phyloP scores from a whole-genome alignment of 108 stramenopile genomes.

The Fragilariopsis cylindrus region DNA sequence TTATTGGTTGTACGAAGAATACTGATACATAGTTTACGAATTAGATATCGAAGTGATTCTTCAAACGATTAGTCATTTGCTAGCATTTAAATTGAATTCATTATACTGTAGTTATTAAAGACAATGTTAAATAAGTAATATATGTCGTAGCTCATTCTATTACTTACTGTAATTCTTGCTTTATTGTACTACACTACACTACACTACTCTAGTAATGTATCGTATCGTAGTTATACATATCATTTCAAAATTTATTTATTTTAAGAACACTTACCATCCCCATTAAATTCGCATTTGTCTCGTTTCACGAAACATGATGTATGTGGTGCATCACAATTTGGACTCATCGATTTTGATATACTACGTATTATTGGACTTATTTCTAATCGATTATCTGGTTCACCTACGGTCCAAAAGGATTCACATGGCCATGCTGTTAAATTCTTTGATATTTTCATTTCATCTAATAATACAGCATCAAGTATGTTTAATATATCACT shows the following conservation, averaged over 20 bases:
- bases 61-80: too few relatives aligned
- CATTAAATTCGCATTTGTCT: constrained; percentile 72
- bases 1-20: constrained; percentile 17
- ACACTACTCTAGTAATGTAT: too few relatives aligned
- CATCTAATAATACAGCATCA: constrained; percentile 52
- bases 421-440: constrained; percentile 76
- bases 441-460: constrained; percentile 57
- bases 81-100: too few relatives aligned
- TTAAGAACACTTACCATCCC: constrained; percentile 51
- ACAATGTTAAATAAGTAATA: too few relatives aligned
- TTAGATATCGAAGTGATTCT: constrained; percentile 3
- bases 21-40: constrained; percentile 5
- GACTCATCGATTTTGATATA: constrained; percentile 53
- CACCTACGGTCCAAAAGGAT: constrained; percentile 73
- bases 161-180: too few relatives aligned
- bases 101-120: too few relatives aligned
- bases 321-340: constrained; percentile 64
- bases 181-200: too few relatives aligned
- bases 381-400: constrained; percentile 18
- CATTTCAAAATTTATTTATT: background rate
- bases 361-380: constrained; percentile 26
- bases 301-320: constrained; percentile 63
- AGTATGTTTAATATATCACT: constrained; percentile 36
- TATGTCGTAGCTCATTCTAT: too few relatives aligned
- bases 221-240: background rate